phyloP scores from a whole-genome alignment of 371 early-diverging fungal species.

The Mucor saturninus region DNA sequence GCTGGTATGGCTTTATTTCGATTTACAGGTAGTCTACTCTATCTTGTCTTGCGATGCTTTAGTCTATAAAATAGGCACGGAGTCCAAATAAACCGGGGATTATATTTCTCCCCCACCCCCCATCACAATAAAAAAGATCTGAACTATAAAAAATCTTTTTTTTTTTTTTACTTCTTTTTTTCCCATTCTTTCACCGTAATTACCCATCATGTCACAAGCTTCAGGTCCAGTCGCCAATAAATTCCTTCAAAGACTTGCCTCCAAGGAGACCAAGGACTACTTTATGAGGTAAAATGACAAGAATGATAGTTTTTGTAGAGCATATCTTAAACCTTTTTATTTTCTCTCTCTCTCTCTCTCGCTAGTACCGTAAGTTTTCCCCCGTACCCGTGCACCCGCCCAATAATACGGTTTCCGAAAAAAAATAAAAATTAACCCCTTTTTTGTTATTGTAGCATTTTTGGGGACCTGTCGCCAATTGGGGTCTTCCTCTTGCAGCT shows the following conservation, averaged over 20 bases:
- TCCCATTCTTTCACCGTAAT: constrained; percentile 9
- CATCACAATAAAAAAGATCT: not conserved
- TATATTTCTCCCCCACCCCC: too few species aligned
- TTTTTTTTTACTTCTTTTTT: constrained; percentile 7
- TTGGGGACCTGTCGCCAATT: constrained; percentile 96
- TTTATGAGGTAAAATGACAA: constrained; percentile 27
- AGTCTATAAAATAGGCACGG: constrained; percentile 9
- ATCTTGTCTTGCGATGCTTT: constrained; percentile 34
- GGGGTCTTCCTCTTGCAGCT: constrained; percentile 97
- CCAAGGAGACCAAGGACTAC: constrained; percentile 31
- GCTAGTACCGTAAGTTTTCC: constrained; percentile 47
- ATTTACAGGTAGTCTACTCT: constrained; percentile 75
- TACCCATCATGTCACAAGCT: constrained; percentile 32
- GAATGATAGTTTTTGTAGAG: constrained; percentile 1
- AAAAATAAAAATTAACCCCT: not conserved
- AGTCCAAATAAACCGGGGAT: not conserved
- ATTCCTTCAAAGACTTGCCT: constrained; percentile 28
- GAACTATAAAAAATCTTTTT: not conserved
- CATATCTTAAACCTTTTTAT: too few species aligned
- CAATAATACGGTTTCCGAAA: not conserved
- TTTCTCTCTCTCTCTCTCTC: too few species aligned
- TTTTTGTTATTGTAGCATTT: constrained; percentile 65
- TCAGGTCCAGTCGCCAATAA: constrained; percentile 26
- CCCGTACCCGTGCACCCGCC: too few species aligned
- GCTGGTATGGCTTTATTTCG: constrained; percentile 75